Conservation (phyloP, 2,329 filamentous ascomycete genomes). For the Ascochyta viciae-villosae region DNA sequence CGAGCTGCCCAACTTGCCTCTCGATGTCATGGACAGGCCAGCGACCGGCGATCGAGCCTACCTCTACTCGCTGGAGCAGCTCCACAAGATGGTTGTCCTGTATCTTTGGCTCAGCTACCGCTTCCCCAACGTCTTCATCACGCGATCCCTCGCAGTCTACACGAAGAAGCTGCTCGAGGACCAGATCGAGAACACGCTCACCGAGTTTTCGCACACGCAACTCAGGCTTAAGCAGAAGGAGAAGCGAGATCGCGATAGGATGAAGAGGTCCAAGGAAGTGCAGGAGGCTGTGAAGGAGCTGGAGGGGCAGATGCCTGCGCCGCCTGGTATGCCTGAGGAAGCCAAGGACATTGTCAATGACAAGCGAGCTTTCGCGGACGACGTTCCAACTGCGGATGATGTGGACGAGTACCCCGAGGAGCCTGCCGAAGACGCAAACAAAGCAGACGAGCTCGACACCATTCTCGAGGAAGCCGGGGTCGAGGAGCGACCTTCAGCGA, state of each 20-base stretch:
- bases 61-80: slow-evolving; percentile 72
- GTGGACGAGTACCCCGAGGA: slow-evolving; percentile 29
- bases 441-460: slow-evolving; percentile 1
- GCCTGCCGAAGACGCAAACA: background rate
- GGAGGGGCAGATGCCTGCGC: slow-evolving; percentile 2
- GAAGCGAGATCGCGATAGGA: slow-evolving; percentile 11
- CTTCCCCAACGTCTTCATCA: slow-evolving; percentile 80
- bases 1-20: slow-evolving; percentile 71
- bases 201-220: slow-evolving; percentile 59
- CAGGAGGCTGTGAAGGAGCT: slow-evolving; percentile 10
- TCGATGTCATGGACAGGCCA: slow-evolving; percentile 73
- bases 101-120: slow-evolving; percentile 96
- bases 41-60: slow-evolving; percentile 60
- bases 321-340: slow-evolving; percentile 19
- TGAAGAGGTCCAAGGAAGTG: slow-evolving; percentile 9
- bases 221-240: slow-evolving; percentile 6
- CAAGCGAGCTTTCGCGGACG: slow-evolving; percentile 9
- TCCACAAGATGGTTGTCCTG: slow-evolving; percentile 83
- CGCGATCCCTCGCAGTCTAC: slow-evolving; percentile 77
- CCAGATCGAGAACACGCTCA: slow-evolving; percentile 71
- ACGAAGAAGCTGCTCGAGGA: slow-evolving; percentile 79
- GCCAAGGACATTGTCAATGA: slow-evolving; percentile 27
- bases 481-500: background rate
- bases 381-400: slow-evolving; percentile 18
- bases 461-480: background rate